A percentile compares a stretch with the other conserved stretches of the same genome.
Evolutionary conservation across 2,329 filamentous ascomycete genomes (phyloP).

Genomic region (Trichophyton rubrum): DNA sequence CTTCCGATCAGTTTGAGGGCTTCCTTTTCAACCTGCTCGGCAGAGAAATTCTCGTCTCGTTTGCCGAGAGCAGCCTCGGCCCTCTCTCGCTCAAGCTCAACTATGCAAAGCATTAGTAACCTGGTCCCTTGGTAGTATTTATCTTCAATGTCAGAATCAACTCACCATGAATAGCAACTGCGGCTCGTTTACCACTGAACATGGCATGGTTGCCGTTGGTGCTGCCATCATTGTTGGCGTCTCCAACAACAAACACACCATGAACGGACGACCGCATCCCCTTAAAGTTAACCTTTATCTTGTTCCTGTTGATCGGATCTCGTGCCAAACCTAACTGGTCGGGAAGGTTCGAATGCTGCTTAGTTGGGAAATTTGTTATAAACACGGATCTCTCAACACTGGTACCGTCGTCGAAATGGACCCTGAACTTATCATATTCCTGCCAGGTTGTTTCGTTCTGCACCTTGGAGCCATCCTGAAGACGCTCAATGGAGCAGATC

Average conservation of each 20-base stretch:
- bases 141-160: conserved; percentile 6
- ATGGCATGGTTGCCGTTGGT: conserved; percentile 52
- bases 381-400: conserved; percentile 40
- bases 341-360: conserved; percentile 40
- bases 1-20: background rate
- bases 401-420: conserved; percentile 40
- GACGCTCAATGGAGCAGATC: conserved; percentile 38
- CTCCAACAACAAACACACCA: conserved; percentile 48
- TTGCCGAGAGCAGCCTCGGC: background rate
- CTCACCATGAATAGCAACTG: conserved; percentile 47
- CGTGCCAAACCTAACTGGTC: conserved; percentile 38
- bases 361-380: conserved; percentile 37
- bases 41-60: background rate
- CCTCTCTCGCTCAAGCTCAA: background rate
- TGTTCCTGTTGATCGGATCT: conserved; percentile 21
- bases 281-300: conserved; percentile 35
- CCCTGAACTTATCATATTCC: conserved; percentile 44
- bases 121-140: background rate
- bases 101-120: background rate
- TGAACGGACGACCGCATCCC: conserved; percentile 41
- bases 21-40: background rate
- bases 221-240: conserved; percentile 47
- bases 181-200: conserved; percentile 46
- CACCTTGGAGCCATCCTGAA: conserved; percentile 24
- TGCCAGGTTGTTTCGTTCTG: conserved; percentile 23